Conservation (phyloP, 768 basidiomycete genomes). For the Ramaria sp. region DNA sequence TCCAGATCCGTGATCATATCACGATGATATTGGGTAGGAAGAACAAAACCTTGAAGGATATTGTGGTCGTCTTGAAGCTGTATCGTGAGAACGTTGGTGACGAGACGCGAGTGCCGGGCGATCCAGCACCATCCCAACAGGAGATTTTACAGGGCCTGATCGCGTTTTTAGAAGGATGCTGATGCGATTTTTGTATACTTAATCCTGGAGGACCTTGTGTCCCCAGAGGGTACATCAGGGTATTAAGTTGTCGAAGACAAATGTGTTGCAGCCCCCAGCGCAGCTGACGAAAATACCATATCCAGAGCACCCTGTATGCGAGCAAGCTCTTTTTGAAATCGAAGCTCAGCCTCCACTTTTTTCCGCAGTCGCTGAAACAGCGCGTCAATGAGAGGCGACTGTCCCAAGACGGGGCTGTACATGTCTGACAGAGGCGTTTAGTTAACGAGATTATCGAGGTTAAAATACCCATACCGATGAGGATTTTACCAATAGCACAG, state of each 20-base stretch:
- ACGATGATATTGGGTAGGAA: conserved; percentile 66
- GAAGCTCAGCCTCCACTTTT: conserved; percentile 78
- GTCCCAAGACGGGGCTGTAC: conserved; percentile 86
- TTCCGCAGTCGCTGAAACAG: conserved; percentile 72
- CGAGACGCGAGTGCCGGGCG: conserved; percentile 26
- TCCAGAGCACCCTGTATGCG: conserved; percentile 81
- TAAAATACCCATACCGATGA: conserved; percentile 57
- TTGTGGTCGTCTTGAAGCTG: conserved; percentile 60
- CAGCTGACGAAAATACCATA: conserved; percentile 70
- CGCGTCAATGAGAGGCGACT: conserved; percentile 85
- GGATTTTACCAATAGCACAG: conserved; percentile 65
- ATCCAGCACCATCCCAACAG: conserved; percentile 42
- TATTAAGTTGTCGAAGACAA: not conserved
- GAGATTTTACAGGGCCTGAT: conserved; percentile 64
- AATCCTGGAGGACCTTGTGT: not conserved
- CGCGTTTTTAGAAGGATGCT: conserved; percentile 40
- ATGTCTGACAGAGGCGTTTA: conserved; percentile 48
- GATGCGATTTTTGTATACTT: conserved; percentile 10
- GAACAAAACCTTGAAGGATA: conserved; percentile 56
- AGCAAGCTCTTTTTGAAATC: conserved; percentile 78
- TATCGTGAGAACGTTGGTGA: conserved; percentile 68
- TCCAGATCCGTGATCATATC: conserved; percentile 69
- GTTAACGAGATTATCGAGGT: conserved; percentile 2
- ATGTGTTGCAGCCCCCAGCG: conserved; percentile 18
- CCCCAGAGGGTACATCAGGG: not conserved